phyloP scores from a whole-genome alignment of 345 rosid genomes.

The Sisymbrium irio region DNA sequence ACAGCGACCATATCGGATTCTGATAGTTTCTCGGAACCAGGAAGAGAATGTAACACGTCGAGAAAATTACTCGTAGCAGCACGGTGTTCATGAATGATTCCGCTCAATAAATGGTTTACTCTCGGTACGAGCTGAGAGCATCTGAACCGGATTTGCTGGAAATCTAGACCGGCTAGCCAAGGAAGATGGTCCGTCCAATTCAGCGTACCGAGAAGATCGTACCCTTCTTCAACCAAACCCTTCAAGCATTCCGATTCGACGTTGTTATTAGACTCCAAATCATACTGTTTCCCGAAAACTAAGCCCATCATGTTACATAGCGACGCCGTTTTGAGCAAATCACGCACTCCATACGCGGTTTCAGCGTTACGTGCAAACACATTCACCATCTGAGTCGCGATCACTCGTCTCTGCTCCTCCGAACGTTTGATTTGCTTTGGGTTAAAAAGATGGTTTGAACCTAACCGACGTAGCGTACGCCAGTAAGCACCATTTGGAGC shows the following conservation, averaged over 20 bases:
- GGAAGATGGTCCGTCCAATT: slow-evolving; percentile 78
- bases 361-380: slow-evolving; percentile 26
- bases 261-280: slow-evolving; percentile 34
- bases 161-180: slow-evolving; percentile 62
- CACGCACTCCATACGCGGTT: slow-evolving; percentile 39
- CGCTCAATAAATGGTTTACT: slow-evolving; percentile 54
- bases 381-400: slow-evolving; percentile 52
- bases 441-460: slow-evolving; percentile 56
- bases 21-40: slow-evolving; percentile 49
- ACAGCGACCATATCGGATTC: slow-evolving; percentile 72
- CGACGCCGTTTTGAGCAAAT: slow-evolving; percentile 63
- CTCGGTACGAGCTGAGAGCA: slow-evolving; percentile 64
- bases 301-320: slow-evolving; percentile 67
- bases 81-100: slow-evolving; percentile 49
- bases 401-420: slow-evolving; percentile 40
- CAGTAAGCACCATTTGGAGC: slow-evolving; percentile 71
- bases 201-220: slow-evolving; percentile 57
- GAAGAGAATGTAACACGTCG: slow-evolving; percentile 58
- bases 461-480: slow-evolving; percentile 60
- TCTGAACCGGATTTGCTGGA: slow-evolving; percentile 61
- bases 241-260: slow-evolving; percentile 46
- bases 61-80: slow-evolving; percentile 48
- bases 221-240: slow-evolving; percentile 66
- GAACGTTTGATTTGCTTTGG: slow-evolving; percentile 59
- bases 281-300: slow-evolving; percentile 59